Evolutionary conservation across 2,329 filamentous ascomycete species (phyloP).

Genomic region (Zalaria obscura): DNA sequence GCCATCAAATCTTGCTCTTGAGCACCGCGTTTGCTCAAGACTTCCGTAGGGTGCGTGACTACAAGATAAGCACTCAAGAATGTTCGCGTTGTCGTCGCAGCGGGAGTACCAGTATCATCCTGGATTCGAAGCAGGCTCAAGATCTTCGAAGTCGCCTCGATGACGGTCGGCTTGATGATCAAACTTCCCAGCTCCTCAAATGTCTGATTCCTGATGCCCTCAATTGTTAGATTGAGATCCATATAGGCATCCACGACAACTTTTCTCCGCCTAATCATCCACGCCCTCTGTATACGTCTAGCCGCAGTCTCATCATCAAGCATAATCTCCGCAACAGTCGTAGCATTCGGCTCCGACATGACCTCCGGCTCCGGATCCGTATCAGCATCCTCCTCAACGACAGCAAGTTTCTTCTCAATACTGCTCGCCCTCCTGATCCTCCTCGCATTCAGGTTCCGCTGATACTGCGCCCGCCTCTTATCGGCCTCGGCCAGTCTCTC

Average conservation of each 20-base stretch:
- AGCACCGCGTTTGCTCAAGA: constrained; percentile 60
- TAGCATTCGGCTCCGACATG: constrained; percentile 13
- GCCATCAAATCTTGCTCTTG: constrained; percentile 58
- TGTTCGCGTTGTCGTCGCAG: constrained; percentile 57
- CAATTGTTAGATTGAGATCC: constrained; percentile 53
- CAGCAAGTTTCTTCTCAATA: constrained; percentile 35
- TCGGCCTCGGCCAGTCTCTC: constrained; percentile 69
- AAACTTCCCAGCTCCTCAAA: constrained; percentile 63
- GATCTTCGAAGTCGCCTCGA: constrained; percentile 51
- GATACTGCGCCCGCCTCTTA: constrained; percentile 45
- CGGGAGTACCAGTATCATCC: constrained; percentile 48
- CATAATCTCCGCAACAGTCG: constrained; percentile 10
- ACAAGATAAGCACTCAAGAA: constrained; percentile 73
- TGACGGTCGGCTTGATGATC: constrained; percentile 51
- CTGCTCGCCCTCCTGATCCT: constrained; percentile 21
- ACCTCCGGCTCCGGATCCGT: constrained; percentile 29
- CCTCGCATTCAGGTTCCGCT: constrained; percentile 34
- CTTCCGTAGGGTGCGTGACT: constrained; percentile 62
- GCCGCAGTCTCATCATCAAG: constrained; percentile 50
- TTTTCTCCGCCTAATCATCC: constrained; percentile 46
- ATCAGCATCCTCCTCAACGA: constrained; percentile 35
- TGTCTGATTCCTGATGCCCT: constrained; percentile 52
- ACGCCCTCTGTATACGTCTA: constrained; percentile 53
- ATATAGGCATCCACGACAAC: constrained; percentile 51
- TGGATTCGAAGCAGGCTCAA: constrained; percentile 47